A percentile compares a stretch with the other conserved stretches of the same genome.
Conservation (phyloP, 441 rosid species). For the Gossypium gossypioides region DNA sequence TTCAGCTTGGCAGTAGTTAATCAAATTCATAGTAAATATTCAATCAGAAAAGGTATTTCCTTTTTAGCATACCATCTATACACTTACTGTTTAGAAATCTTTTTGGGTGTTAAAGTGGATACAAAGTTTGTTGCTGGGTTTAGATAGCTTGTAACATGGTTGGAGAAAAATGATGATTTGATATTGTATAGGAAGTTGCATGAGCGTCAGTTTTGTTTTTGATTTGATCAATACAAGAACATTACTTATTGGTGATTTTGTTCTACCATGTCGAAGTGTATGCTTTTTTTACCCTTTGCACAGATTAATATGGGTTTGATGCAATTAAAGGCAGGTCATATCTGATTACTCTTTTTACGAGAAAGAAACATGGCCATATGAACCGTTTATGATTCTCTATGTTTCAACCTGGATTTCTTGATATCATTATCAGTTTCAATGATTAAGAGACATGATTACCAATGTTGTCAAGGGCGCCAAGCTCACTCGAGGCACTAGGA, state of each 20-base stretch:
- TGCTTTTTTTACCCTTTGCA: not conserved
- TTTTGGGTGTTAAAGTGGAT: not conserved
- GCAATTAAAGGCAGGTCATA: not conserved
- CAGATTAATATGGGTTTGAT: not conserved
- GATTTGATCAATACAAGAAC: not conserved
- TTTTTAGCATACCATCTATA: not conserved
- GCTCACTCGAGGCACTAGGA: not conserved
- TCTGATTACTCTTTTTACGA: not conserved
- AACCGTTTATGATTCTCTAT: not conserved
- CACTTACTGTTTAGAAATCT: not conserved
- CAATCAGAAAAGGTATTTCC: conserved; percentile 36
- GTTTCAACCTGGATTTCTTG: not conserved
- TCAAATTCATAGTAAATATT: conserved; percentile 34
- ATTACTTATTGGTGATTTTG: not conserved
- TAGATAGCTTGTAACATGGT: not conserved
- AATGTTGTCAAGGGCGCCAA: not conserved
- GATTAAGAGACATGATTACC: not conserved
- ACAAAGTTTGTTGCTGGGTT: not conserved
- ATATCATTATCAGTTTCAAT: not conserved
- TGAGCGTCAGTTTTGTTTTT: not conserved
- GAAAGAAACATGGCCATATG: not conserved
- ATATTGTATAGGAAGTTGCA: not conserved
- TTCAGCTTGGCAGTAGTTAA: conserved; percentile 43
- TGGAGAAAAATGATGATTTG: not conserved
- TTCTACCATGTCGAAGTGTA: not conserved